Evolutionary conservation across 1,139 yeast genomes (phyloP), one percentile per base, ranked within the genome.

Genomic region (Sugiyamaella castrensis): DNA sequence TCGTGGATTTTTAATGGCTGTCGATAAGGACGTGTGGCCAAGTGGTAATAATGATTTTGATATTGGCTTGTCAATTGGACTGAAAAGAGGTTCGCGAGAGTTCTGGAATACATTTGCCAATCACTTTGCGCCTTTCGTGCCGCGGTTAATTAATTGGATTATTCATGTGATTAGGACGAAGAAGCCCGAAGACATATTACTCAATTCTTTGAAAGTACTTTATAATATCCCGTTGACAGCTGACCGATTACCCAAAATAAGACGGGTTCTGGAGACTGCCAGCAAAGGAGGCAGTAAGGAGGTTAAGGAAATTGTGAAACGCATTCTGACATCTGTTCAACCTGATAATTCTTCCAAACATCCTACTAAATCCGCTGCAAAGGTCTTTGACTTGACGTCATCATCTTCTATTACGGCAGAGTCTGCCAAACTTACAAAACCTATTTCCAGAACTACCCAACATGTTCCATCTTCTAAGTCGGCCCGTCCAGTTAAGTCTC

Each of bases 71-170:
- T 50, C 46, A 24, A 50, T 54, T 15, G 65, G 62, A 1, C 46
- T 54, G 7, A 39, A 51, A 26, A 40, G 43, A 15, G 62, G 59
- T 7, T 50, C 56, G 4, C 29, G 43, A n/a, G 48, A 36, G n/a
- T 60, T 65, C 44, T 65, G 65, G 65, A 43, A 43, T 16, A 52
- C 52, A 2, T 49, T 60, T 38, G 47, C 24, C 24, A 19, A 19
- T 19, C 5, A 2, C 30, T 29, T 10, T 13, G 24, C 5, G 24
- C 24, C 24, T 19, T 19, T 19, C 24, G 24, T 19, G 5, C 24
- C 24, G 24, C 24, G 24, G 5, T 19, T 19, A 28, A 28, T 28
- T 12, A 36, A 12, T 19, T 36, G 15, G 26, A 26, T 7, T 36
- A 15, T 16, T 36, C 9, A 9, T 19, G 26, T 10, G 13, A 36